Conservation (phyloP, 169 alveolate species). For the Plasmodium ovale region DNA sequence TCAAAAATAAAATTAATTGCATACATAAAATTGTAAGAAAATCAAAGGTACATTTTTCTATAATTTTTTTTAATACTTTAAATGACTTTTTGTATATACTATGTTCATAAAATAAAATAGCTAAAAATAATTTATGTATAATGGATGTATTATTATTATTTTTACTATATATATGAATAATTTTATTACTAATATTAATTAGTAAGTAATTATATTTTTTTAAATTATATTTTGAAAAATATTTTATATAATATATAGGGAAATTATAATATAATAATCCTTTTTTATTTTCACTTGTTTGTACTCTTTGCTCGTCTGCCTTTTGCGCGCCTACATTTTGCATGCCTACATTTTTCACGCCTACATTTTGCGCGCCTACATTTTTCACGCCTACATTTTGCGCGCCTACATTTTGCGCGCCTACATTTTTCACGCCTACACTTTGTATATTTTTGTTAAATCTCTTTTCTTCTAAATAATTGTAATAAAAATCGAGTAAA, state of each 20-base stretch:
- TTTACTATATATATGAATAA: conserved; percentile 40
- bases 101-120: conserved; percentile 60
- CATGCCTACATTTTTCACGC: too few relatives aligned
- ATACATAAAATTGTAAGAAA: conserved; percentile 40
- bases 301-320: background rate
- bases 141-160: conserved; percentile 33
- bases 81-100: conserved; percentile 38
- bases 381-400: too few relatives aligned
- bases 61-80: conserved; percentile 26
- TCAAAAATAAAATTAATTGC: conserved; percentile 47
- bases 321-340: conserved; percentile 2
- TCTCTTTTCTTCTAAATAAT: conserved; percentile 71
- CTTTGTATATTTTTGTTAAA: conserved; percentile 48
- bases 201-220: conserved; percentile 34
- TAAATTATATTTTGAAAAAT: conserved; percentile 47
- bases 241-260: conserved; percentile 59
- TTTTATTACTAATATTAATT: conserved; percentile 65
- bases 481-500: conserved; percentile 22
- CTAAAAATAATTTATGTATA: conserved; percentile 61
- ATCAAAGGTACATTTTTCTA: conserved; percentile 24
- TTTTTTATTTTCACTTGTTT: background rate
- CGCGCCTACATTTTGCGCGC: too few relatives aligned
- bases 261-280: conserved; percentile 31
- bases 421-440: too few relatives aligned
- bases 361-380: too few relatives aligned